These are phyloP conservation scores for Aspergillus funiculosus DNA, from an alignment of 495 filamentous ascomycete species.

Conservation along the genomic window DNA sequence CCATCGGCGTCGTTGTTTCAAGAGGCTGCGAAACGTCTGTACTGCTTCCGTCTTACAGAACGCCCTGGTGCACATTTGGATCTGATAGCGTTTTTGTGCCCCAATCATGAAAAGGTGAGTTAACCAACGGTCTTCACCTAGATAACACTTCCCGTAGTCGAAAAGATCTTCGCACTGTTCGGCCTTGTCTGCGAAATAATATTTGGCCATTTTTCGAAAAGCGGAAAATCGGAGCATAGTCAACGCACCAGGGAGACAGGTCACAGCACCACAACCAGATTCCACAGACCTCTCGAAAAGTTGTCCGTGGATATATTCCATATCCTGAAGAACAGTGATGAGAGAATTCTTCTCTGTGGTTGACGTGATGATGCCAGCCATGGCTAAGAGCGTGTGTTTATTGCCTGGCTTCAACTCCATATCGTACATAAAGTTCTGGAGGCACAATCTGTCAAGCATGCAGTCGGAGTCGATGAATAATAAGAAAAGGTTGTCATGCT, in stretches of 20 bases:
- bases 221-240: conserved; percentile 96
- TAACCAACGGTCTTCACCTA: conserved; percentile 95
- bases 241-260: conserved; percentile 88
- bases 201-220: conserved; percentile 95
- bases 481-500: conserved; percentile 89
- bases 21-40: conserved; percentile 74
- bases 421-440: conserved; percentile 98
- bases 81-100: conserved; percentile 85
- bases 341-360: conserved; percentile 85
- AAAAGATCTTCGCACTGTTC: conserved; percentile 96
- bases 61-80: conserved; percentile 93
- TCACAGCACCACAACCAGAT: conserved; percentile 90
- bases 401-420: conserved; percentile 98
- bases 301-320: conserved; percentile 98
- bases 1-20: conserved; percentile 96
- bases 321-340: conserved; percentile 90
- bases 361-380: conserved; percentile 96
- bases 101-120: conserved; percentile 99
- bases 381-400: conserved; percentile 89
- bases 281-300: conserved; percentile 96
- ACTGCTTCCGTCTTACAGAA: conserved; percentile 99
- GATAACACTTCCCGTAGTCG: conserved; percentile 91
- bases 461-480: conserved; percentile 99
- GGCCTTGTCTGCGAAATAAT: conserved; percentile 97
- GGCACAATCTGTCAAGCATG: conserved; percentile 84